Percentiles rank a stretch among this genome's conserved stretches.
These are phyloP conservation scores for Leishmania gerbilli DNA, from an alignment of 208 protist genomes.

Conservation along the genomic window DNA sequence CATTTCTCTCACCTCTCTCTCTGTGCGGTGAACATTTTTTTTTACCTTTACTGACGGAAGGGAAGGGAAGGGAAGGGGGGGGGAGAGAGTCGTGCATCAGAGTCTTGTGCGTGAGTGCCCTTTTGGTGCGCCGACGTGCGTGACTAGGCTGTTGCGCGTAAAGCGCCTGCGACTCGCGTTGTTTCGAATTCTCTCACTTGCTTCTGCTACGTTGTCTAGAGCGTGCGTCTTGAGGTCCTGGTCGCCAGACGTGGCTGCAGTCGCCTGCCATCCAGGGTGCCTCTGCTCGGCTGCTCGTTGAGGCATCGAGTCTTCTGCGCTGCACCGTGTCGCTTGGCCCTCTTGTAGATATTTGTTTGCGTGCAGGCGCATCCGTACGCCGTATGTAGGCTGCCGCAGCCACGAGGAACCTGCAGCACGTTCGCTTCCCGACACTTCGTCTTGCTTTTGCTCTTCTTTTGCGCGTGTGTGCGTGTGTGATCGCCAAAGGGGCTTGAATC, in stretches of 20 bases:
- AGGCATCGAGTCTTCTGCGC: background rate
- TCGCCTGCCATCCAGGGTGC: background rate
- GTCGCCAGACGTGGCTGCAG: too few relatives aligned
- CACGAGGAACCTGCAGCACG: background rate
- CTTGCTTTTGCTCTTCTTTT: background rate
- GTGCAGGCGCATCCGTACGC: background rate
- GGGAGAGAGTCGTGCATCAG: background rate
- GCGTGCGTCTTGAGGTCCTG: background rate
- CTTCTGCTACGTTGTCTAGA: background rate
- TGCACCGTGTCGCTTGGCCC: background rate
- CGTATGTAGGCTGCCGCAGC: background rate
- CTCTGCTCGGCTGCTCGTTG: background rate
- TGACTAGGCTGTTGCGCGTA: background rate
- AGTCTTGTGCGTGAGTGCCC: background rate
- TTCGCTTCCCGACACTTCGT: background rate
- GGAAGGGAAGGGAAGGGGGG: too few relatives aligned
- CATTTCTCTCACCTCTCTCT: too few relatives aligned
- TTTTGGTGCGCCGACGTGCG: background rate
- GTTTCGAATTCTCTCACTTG: background rate
- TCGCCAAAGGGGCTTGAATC: background rate
- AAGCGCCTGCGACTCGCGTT: too few relatives aligned
- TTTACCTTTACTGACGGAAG: too few relatives aligned
- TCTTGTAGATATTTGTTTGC: background rate
- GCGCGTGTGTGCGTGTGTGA: background rate
- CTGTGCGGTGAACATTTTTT: too few relatives aligned